Evolutionary conservation across 805 yeast genomes (phyloP), one percentile per base, ranked within the genome.

Genomic region (Hanseniaspora occidentalis): DNA sequence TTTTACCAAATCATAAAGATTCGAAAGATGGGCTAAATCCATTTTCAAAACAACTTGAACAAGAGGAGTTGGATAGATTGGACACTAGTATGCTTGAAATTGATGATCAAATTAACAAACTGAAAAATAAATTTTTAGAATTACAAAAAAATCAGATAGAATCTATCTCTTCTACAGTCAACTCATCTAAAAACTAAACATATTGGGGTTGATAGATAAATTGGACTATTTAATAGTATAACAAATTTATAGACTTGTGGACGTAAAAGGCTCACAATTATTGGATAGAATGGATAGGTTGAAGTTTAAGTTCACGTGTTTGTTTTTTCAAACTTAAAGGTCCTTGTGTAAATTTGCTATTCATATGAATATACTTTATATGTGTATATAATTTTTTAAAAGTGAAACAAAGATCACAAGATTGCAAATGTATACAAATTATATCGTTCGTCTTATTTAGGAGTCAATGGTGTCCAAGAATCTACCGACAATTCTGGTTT

Each of bases 1-100:
- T 35, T 27, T 16, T 41, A 9, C 18, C 33, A 4, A 14, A 13
- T 4, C 33, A 29, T 8, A 29, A 29, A 29, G 33, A 29, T 29
- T 29, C 33, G 10, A 29, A 29, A 16, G 18, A 29, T n/a, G 33
- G 33, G 4, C 6, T 29, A 10, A n/a, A n/a, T 27, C 63, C 67
- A 6, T 72, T 69, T 45, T 61, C 69, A 7, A 67, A 62, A 41
- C 73, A 75, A 49, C 61, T 78, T 7, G 92, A 82, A 52, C 61
- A 62, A 31, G 84, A 80, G 47, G 89, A 81, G 53, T 49, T 77
- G 27, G 77, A 71, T 41, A 60, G 83, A 43, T 58, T 78, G 14
- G 62, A 70, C 6, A 60, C 59, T 9, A 79, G 70, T 1, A 51
- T 67, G 4, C 63, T 61, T 13, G 58, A 58, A 22, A 67, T 75